Evolutionary conservation across 139 green algal species (phyloP), one percentile per base, ranked within the genome.

Genomic region (Yamagishiella unicocca): DNA sequence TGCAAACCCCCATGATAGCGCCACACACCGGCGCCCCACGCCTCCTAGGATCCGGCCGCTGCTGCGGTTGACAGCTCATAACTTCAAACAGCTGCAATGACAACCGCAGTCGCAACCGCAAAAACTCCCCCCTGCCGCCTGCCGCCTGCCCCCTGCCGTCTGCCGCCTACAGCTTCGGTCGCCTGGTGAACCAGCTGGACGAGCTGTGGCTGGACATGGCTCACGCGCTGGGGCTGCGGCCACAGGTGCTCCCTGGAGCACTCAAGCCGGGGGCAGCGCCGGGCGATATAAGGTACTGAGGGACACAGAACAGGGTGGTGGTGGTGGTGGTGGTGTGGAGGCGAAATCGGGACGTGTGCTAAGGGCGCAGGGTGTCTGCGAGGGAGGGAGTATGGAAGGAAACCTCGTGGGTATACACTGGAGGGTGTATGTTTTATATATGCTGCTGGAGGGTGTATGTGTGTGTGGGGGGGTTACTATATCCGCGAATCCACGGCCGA

Each of bases 121-220:
- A 43, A n/a, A 62, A 4, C 71, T 2, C 42, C 24, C 24, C 21
- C 40, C 71, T 61, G 19, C 40, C 71, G 2, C 8, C 25, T 0
- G 22, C 43, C 7, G 7, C 72, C 22, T 31, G 7, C 45, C 27
- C 29, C 42, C 42, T 12, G 0, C 72, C 72, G 10, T 27, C 33
- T 29, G n/a, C 43, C n/a, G 25, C 53, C 33, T 1, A 22, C 54
- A 73, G 77, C 29, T 74, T 58, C 37, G 25, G 25, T 12, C 29
- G 55, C 14, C 27, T 73, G 37, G 29, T 84, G 4, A 73, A 84
- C 77, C 77, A 62, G 27, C 77, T 84, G 27, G 77, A 83, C 35
- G 21, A 12, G 25, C 29, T 84, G 55, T 74, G 53, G 76, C 76
- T 83, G 33, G 55, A 50, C 31, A 2, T 38, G 50, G 58, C 76